Evolutionary conservation across 2,329 filamentous ascomycete genomes (phyloP).

Genomic region (Verticillium zaregamsianum): DNA sequence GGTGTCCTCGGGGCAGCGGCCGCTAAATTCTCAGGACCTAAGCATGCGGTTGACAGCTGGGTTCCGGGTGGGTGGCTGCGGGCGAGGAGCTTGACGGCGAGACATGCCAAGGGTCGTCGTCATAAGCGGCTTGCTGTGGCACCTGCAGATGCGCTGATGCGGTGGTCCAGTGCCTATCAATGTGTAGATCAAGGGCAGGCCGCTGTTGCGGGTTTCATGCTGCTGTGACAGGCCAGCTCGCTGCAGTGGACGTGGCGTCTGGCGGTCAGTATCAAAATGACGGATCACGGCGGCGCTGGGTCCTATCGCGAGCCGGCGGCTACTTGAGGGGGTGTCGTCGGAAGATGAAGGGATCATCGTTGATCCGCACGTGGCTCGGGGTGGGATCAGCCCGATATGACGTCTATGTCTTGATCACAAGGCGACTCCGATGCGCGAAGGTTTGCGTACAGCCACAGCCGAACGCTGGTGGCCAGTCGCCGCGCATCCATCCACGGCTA

Average conservation of each 20-base stretch:
- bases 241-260: background rate
- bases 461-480: background rate
- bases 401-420: background rate
- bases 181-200: background rate
- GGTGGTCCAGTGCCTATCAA: background rate
- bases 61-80: background rate
- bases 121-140: background rate
- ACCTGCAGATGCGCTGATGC: background rate
- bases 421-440: background rate
- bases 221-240: background rate
- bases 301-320: background rate
- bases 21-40: background rate
- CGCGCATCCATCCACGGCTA: background rate
- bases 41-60: background rate
- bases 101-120: background rate
- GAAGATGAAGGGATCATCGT: background rate
- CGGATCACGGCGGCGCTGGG: background rate
- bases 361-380: background rate
- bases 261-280: background rate
- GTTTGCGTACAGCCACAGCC: background rate
- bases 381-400: background rate
- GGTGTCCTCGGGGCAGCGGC: background rate
- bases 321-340: background rate
- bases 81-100: background rate
- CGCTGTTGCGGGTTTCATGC: background rate